Conservation (phyloP, 2,329 filamentous ascomycete species). For the Juglanconis oblonga region DNA sequence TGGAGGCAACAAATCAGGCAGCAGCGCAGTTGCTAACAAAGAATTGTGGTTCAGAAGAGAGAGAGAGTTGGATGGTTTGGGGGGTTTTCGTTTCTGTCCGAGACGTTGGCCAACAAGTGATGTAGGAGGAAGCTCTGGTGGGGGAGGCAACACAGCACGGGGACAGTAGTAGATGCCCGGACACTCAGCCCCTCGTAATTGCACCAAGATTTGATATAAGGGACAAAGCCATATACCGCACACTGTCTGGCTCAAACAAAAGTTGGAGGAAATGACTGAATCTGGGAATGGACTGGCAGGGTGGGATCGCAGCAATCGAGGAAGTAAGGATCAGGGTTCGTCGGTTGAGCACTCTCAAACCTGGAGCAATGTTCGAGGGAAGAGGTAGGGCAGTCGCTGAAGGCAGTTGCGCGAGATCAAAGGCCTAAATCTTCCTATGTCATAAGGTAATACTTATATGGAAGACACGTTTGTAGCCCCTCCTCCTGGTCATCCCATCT, state of each 20-base stretch:
- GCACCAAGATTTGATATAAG: slow-evolving; percentile 8
- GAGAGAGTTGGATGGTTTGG: neutral
- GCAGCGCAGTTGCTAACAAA: neutral
- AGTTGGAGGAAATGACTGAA: slow-evolving; percentile 21
- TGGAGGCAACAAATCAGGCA: slow-evolving; percentile 5
- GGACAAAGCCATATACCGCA: slow-evolving; percentile 7
- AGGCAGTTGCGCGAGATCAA: neutral
- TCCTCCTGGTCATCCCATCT: slow-evolving; percentile 10
- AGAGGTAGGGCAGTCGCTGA: neutral
- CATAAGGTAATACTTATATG: slow-evolving; percentile 9
- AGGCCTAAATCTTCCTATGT: neutral
- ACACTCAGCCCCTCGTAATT: slow-evolving; percentile 1
- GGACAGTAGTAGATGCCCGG: neutral
- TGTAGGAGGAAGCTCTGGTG: neutral
- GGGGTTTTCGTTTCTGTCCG: neutral
- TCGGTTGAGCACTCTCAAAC: slow-evolving; percentile 16
- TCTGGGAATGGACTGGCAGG: slow-evolving; percentile 22
- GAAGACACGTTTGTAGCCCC: neutral
- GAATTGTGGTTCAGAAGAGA: neutral
- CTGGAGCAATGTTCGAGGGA: slow-evolving; percentile 4
- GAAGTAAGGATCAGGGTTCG: slow-evolving; percentile 27
- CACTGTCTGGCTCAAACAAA: slow-evolving; percentile 21
- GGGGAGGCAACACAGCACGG: neutral
- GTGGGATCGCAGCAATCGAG: slow-evolving; percentile 24
- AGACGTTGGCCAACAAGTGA: neutral